Base-by-base conservation (phyloP, 2,329 filamentous ascomycete genomes). In the Zymoseptoria pseudotritici region DNA sequence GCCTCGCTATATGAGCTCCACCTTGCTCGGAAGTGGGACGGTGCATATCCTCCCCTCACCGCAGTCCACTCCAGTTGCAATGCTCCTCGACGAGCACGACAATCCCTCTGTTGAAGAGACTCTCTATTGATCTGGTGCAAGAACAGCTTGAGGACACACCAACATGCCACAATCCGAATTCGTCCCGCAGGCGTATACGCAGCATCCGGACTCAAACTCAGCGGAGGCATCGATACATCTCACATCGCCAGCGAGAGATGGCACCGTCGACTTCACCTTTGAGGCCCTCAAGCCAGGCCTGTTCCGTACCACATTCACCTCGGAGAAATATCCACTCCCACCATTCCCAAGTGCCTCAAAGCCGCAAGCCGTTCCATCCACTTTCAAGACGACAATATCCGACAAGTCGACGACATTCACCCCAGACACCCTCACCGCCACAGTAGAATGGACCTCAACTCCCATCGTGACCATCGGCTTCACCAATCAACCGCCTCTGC, bases 291-390 rank as follows among this genome's bases (percentile, higher is more conserved):
- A 81, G 17, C 76, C 80, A 20, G 86, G 86, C 55, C 75, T 89
- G 17, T 90, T 89, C 73, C 78, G 86, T 50, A 87, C 86, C 1
- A 86, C 84, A 0, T 89, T 89, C 69, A 80, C 82, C 1, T 86
- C 86, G 0, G 68, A 77, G 13, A 77, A 79, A 2, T 86, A 89
- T 67, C 83, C 83, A 6, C 70, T 88, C 1, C 85, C 87, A 26
- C 86, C 86, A 1, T 83, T 84, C 66, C 86, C 86, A 7, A 87
- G 84, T 58, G 78, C 83, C 4, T 71, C 71, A 7, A 76, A 77
- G n/a, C 80, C 80, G 1, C 62, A 70, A 29, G 22, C 60, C 21
- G 24, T 24, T 29, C 8, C 50, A 22, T 58, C 55, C 4, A 53
- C 49, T 24, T 17, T 69, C 53, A 56, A 54, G 36, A 53, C 55